Evolutionary conservation across 2,329 filamentous ascomycete genomes (phyloP).

Genomic region (Alternaria gaisen): DNA sequence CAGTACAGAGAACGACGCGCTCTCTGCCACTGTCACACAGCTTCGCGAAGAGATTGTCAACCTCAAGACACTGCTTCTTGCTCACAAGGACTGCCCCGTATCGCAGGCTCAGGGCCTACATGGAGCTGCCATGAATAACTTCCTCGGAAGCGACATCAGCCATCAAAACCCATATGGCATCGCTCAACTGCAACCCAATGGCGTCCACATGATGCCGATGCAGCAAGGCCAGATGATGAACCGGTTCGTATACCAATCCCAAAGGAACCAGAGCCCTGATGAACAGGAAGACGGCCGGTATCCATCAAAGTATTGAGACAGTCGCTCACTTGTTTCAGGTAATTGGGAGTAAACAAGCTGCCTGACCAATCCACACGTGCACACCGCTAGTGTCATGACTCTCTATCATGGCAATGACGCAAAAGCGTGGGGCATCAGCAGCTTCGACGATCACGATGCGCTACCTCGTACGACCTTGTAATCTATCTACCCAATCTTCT

Average conservation of each 20-base stretch:
- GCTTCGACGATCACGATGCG: constrained; percentile 19
- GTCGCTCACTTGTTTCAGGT: constrained; percentile 44
- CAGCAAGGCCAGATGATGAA: constrained; percentile 50
- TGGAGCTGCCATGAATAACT: constrained; percentile 60
- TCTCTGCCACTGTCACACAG: constrained; percentile 83
- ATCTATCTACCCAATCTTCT: constrained; percentile 38
- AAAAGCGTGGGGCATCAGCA: constrained; percentile 14
- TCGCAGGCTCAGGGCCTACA: constrained; percentile 82
- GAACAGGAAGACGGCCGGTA: constrained; percentile 42
- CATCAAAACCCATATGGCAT: constrained; percentile 61
- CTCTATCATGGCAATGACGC: constrained; percentile 7
- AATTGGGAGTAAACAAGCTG: constrained; percentile 33
- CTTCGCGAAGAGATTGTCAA: constrained; percentile 93
- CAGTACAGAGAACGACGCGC: constrained; percentile 86
- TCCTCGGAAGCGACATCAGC: constrained; percentile 57
- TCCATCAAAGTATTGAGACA: constrained; percentile 34
- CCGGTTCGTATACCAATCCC: constrained; percentile 46
- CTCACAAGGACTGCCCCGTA: constrained; percentile 95
- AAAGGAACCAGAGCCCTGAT: constrained; percentile 31
- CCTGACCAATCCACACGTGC: constrained; percentile 16
- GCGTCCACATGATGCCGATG: constrained; percentile 54
- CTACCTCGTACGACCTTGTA: constrained; percentile 37
- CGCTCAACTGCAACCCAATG: constrained; percentile 53
- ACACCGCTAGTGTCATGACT: constrained; percentile 21
- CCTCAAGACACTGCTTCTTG: constrained; percentile 88